Conservation (phyloP, 306 rosid species). For the Cucurbita maxima region DNA sequence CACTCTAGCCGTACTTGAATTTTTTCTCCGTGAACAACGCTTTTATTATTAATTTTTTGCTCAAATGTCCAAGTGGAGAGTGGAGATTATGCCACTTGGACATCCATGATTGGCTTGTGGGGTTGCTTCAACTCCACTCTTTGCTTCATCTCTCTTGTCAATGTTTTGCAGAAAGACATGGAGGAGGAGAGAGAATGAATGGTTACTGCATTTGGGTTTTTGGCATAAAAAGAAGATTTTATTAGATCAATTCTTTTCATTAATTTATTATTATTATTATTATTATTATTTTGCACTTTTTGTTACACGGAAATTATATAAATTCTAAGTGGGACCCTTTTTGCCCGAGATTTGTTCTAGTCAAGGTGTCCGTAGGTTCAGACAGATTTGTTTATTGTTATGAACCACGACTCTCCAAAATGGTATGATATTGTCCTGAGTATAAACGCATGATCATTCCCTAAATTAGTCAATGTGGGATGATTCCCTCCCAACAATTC, state of each 20-base stretch:
- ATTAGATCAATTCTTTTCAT: background rate
- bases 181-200: background rate
- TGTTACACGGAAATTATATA: background rate
- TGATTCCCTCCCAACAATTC: no score
- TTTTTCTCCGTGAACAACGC: background rate
- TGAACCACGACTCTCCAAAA: no score
- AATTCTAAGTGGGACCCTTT: background rate
- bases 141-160: slow-evolving; percentile 19
- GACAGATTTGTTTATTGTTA: background rate
- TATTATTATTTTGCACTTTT: background rate
- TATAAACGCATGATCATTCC: no score
- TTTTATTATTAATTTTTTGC: background rate
- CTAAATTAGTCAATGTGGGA: no score
- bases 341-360: background rate
- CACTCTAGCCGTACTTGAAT: no score
- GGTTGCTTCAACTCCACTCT: slow-evolving; percentile 29
- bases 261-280: no score
- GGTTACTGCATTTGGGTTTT: background rate
- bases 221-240: background rate
- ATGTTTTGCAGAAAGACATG: background rate
- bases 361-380: no score
- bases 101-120: slow-evolving; percentile 13
- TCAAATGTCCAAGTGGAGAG: slow-evolving; percentile 18
- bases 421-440: no score
- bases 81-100: slow-evolving; percentile 13